Conservation (phyloP, 306 rosid genomes). For the Prunus campanulata region DNA sequence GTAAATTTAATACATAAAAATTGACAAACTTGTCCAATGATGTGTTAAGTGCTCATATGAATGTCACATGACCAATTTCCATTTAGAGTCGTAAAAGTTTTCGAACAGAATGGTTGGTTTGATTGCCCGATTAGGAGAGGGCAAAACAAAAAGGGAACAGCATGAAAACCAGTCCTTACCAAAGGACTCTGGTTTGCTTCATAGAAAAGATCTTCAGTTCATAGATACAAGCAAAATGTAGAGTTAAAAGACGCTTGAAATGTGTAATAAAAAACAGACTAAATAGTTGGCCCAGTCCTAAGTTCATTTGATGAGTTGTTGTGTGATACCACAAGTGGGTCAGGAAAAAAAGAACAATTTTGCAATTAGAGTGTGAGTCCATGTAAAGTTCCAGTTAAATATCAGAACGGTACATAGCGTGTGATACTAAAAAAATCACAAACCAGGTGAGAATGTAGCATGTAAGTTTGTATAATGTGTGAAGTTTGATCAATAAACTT, state of each 20-base stretch:
- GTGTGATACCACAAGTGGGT: no score
- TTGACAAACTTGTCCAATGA: neutral
- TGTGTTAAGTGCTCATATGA: neutral
- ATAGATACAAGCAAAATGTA: neutral
- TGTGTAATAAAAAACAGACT: neutral
- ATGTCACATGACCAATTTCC: neutral
- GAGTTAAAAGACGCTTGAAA: neutral
- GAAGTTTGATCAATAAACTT: constrained; percentile 10
- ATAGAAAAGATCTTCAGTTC: neutral
- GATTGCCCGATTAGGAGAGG: neutral
- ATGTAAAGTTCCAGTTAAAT: neutral
- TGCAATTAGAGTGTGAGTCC: neutral
- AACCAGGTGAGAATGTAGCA: neutral
- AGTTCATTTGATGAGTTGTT: neutral
- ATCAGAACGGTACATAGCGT: neutral
- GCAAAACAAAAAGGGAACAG: neutral
- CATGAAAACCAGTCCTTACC: neutral
- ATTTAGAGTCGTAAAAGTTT: neutral
- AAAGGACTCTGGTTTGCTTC: neutral
- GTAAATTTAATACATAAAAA: neutral
- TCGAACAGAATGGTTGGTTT: neutral
- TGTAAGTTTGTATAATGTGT: neutral
- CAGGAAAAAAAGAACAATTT: neutral
- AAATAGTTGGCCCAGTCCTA: neutral
- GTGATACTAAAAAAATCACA: neutral